A percentile compares a stretch with the other conserved stretches of the same genome.
Evolutionary conservation across 768 basidiomycete species (phyloP).

Genomic region (Epithele typhae): DNA sequence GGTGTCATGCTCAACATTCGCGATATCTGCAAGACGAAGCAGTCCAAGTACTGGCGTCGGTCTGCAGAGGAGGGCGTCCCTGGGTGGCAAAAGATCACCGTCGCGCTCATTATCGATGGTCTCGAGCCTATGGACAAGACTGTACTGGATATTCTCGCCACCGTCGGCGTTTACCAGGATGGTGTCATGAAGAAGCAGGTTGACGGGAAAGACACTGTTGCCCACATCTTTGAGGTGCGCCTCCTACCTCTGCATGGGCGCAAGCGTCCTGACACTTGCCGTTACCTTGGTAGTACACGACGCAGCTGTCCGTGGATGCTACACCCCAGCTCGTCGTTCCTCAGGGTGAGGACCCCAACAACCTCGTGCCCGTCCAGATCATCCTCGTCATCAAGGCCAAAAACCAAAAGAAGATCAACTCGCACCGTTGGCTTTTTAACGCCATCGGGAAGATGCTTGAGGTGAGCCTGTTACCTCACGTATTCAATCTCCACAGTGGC

Average conservation of each 20-base stretch:
- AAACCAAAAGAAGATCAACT: conserved; percentile 95
- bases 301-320: conserved; percentile 89
- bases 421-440: conserved; percentile 95
- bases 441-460: conserved; percentile 81
- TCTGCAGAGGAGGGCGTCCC: conserved; percentile 80
- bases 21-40: conserved; percentile 95
- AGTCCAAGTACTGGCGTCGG: conserved; percentile 86
- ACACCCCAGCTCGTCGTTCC: conserved; percentile 90
- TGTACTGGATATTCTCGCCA: conserved; percentile 83
- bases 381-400: conserved; percentile 90
- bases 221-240: conserved; percentile 89
- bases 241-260: neutral
- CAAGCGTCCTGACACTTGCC: neutral
- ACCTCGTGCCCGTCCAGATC: conserved; percentile 89
- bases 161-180: conserved; percentile 91
- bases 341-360: conserved; percentile 84
- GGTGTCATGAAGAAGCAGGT: conserved; percentile 93
- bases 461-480: conserved; percentile 33
- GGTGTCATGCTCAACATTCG: conserved; percentile 98
- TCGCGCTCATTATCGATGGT: conserved; percentile 89
- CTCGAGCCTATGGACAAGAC: conserved; percentile 95
- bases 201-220: conserved; percentile 84
- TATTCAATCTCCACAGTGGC: neutral
- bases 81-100: conserved; percentile 88
- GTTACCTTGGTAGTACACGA: conserved; percentile 97